Base-by-base conservation (phyloP, 768 basidiomycete genomes). In the Suillus ampliporus region DNA sequence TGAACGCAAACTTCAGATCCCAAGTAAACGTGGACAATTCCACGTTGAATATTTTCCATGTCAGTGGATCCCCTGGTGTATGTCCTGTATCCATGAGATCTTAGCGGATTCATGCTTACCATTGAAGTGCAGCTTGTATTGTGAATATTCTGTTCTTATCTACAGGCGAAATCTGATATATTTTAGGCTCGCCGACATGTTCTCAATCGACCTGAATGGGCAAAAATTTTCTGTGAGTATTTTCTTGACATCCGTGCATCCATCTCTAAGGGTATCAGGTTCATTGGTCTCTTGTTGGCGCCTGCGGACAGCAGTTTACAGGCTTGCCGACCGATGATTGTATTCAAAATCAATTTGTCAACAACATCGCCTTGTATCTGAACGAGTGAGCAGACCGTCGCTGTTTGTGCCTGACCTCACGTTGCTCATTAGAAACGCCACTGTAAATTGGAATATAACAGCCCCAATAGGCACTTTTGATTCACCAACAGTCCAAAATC, bases 221-320 rank as follows among this genome's bases (percentile, higher is more conserved):
- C 58, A 60, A 21, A 60, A 26, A 17, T 60, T 60, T 10, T 60
- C 47, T 43, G 58, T 60, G 47, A 60, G 58, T 60, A n/a, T 34
- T 2, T n/a, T 9, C 23, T 26, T 47, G 15, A 13, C 11, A 37
- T 15, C 17, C 6, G 43, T 43, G 6, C 35, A 21, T 58, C 3
- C 11, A 11, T 37, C 4, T 41, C 21, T 21, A 15, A 40, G n/a
- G 10, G 35, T 13, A 11, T 15, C 43, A 60, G 58, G 40, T 60
- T 34, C 58, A 50, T 17, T 60, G 58, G 58, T 60, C 58, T 21
- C 46, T 60, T 38, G 44, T 60, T 17, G 58, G 58, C n/a, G 58
- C 58, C 5, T 60, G 58, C 44, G 58, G 58, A 19, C 58, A n/a
- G 8, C 17, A 43, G 23, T 60, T 46, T 35, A 60, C 58, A 28